phyloP scores from a whole-genome alignment of 495 filamentous ascomycete genomes.

The Thermothielavioides terrestris region DNA sequence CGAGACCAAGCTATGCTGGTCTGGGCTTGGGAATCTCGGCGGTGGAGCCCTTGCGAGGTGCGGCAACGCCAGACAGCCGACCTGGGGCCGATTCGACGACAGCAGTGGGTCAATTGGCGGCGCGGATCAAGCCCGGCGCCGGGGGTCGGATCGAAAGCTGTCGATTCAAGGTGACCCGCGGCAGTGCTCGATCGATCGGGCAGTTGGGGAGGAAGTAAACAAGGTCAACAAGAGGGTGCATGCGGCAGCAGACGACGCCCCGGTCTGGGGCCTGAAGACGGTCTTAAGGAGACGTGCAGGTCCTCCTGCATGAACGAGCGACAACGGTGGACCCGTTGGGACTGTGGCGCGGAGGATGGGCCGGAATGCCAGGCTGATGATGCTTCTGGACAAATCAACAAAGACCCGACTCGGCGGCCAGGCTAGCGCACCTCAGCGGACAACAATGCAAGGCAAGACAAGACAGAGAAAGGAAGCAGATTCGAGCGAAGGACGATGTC shows the following conservation, averaged over 20 bases:
- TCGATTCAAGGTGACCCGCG: background rate
- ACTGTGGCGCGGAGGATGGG: too few species aligned
- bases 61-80: slow-evolving; percentile 15
- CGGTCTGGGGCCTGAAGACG: slow-evolving; percentile 13
- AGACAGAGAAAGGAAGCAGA: slow-evolving; percentile 1
- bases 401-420: slow-evolving; percentile 6
- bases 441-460: slow-evolving; percentile 4
- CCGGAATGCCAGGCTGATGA: too few species aligned
- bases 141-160: slow-evolving; percentile 6
- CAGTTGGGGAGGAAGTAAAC: background rate
- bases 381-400: slow-evolving; percentile 3
- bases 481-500: slow-evolving; percentile 18
- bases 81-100: slow-evolving; percentile 13
- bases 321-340: slow-evolving; percentile 8
- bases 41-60: slow-evolving; percentile 9
- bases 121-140: slow-evolving; percentile 6
- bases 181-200: background rate
- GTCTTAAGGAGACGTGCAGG: slow-evolving; percentile 21
- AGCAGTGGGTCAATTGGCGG: slow-evolving; percentile 18
- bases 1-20: slow-evolving; percentile 2
- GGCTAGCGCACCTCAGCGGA: slow-evolving; percentile 3
- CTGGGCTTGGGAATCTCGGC: slow-evolving; percentile 4
- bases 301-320: slow-evolving; percentile 27
- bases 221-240: slow-evolving; percentile 1
- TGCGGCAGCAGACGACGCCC: slow-evolving; percentile 7